Evolutionary conservation across 352 stramenopile genomes (phyloP).

Genomic region (Phytophthora capsici): DNA sequence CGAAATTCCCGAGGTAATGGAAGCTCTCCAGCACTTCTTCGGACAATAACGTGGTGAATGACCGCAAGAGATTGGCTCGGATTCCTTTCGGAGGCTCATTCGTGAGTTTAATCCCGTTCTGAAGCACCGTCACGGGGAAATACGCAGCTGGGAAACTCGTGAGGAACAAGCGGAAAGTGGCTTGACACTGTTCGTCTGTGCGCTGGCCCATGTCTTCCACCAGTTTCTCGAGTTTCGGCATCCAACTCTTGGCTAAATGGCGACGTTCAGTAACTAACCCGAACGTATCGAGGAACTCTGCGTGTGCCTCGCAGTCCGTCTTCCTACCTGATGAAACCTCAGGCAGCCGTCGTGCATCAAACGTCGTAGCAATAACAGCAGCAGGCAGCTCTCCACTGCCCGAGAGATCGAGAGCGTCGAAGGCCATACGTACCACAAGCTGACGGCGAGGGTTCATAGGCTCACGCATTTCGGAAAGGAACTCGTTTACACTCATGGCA

Average conservation of each 20-base stretch:
- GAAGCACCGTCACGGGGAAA: conserved; percentile 93
- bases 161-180: conserved; percentile 91
- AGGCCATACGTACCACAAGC: conserved; percentile 86
- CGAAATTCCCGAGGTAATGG: conserved; percentile 56
- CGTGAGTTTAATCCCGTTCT: conserved; percentile 94
- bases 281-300: conserved; percentile 88
- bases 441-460: conserved; percentile 83
- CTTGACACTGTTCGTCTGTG: conserved; percentile 57
- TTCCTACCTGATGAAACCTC: conserved; percentile 83
- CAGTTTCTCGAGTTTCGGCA: conserved; percentile 93
- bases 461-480: conserved; percentile 82
- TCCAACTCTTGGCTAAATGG: conserved; percentile 95
- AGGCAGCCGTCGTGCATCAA: conserved; percentile 85
- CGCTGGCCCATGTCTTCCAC: conserved; percentile 84
- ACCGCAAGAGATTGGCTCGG: conserved; percentile 88
- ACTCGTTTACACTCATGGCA: conserved; percentile 85
- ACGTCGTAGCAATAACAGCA: conserved; percentile 72
- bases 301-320: conserved; percentile 78
- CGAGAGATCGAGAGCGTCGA: conserved; percentile 86
- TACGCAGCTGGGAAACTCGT: conserved; percentile 93
- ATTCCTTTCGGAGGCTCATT: conserved; percentile 94
- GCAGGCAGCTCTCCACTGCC: conserved; percentile 77
- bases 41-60: conserved; percentile 88
- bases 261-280: conserved; percentile 54
- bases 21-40: conserved; percentile 76